Evolutionary conservation across 768 basidiomycete genomes (phyloP).

Genomic region (Mycena maculata): DNA sequence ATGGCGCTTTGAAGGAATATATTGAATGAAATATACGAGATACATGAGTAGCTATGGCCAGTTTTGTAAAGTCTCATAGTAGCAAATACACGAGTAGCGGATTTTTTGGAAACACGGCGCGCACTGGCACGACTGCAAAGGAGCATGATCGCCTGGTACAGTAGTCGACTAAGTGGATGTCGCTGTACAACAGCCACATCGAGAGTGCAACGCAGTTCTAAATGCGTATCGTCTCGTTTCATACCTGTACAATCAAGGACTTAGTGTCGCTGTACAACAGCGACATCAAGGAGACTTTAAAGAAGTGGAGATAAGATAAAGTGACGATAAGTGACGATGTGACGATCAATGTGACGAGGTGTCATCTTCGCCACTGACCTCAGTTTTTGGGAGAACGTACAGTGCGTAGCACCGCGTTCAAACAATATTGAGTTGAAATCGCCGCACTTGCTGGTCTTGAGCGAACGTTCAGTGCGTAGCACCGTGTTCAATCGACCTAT

Average conservation of each 20-base stretch:
- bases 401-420: slow-evolving; percentile 25
- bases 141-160: too few relatives aligned
- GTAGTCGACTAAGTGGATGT: not conserved
- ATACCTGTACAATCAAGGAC: too few relatives aligned
- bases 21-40: slow-evolving; percentile 1
- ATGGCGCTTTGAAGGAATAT: slow-evolving; percentile 24
- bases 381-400: slow-evolving; percentile 14
- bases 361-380: slow-evolving; percentile 2
- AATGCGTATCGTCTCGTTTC: too few relatives aligned
- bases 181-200: slow-evolving; percentile 2
- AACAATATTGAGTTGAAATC: slow-evolving; percentile 4
- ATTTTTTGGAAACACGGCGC: not conserved
- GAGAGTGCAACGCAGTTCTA: not conserved
- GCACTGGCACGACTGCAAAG: not conserved
- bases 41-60: not conserved
- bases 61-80: not conserved
- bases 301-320: slow-evolving; percentile 6
- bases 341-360: not conserved
- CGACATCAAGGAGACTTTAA: not conserved
- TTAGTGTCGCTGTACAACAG: not conserved
- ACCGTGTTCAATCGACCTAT: slow-evolving; percentile 3
- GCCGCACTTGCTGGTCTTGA: too few relatives aligned
- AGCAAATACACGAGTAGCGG: slow-evolving; percentile 15
- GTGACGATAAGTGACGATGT: slow-evolving; percentile 15
- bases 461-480: slow-evolving; percentile 14